Base-by-base conservation (phyloP, 768 basidiomycete genomes). In the Tephrocybe sp. region DNA sequence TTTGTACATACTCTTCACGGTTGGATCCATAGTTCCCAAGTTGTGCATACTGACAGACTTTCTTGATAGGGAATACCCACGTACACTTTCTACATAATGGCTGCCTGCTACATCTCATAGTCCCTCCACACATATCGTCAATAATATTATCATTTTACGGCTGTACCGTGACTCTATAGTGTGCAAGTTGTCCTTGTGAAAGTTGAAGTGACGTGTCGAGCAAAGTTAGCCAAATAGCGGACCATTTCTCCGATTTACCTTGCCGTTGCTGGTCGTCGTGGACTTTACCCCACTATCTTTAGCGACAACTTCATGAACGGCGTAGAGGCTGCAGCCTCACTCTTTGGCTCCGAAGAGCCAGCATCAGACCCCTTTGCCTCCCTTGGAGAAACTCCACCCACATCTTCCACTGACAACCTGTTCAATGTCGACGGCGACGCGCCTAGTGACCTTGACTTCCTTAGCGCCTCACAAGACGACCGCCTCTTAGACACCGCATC, bases 321-420 rank as follows among this genome's bases (percentile, higher is more conserved):
- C 57, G 81, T 86, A 49, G 87, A 89, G 73, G 83, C 87, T 57
- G 90, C 90, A 28, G 86, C 89, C 44, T 84, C 87, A 49, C 84
- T 92, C 38, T 92, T 92, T 73, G 87, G 83, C 53, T 69, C 79
- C 44, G 79, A 80, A 26, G 86, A 89, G 61, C 61, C 80, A 43
- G 70, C 70, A 15, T 72, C 77, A 26, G 86, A 88, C 69, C 79
- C 80, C 44, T 87, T 87, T 70, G 78, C 84, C 53, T 69, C 75
- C 47, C 74, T 85, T 53, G 66, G 70, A 46, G 45, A 51, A 13
- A 37, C 43, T 26, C 26, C 41, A 9, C 37, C 51, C 16, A 52
- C 48, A 44, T 59, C 65, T 62, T 64, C 69, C 52, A 39, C 49
- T 44, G 55, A 54, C 35, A 60, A 61, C 43, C 61, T 56, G 3